Conservation (phyloP, 805 yeast species). For the Saturnispora silvae region DNA sequence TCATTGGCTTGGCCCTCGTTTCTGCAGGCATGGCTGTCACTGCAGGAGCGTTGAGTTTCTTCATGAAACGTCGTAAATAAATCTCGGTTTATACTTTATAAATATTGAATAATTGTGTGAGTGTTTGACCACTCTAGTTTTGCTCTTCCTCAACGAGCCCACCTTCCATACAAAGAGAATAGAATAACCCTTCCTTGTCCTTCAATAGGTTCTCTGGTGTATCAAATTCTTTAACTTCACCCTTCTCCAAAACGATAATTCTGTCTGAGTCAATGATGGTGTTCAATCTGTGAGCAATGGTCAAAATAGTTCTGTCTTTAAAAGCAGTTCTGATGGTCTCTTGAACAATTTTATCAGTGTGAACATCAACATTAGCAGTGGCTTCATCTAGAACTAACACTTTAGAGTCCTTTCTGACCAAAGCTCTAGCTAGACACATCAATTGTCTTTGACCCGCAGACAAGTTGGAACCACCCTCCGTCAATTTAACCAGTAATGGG, state of each 20-base stretch:
- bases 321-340: slow-evolving; percentile 69
- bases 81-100: background rate
- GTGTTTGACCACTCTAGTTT: background rate
- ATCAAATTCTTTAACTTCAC: slow-evolving; percentile 68
- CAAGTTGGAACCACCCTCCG: slow-evolving; percentile 46
- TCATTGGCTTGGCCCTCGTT: slow-evolving; percentile 78
- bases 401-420: slow-evolving; percentile 46
- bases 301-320: slow-evolving; percentile 65
- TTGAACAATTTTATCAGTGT: slow-evolving; percentile 69
- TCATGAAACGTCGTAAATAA: slow-evolving; percentile 4
- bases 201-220: slow-evolving; percentile 57
- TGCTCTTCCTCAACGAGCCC: slow-evolving; percentile 32
- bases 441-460: slow-evolving; percentile 86
- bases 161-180: slow-evolving; percentile 72
- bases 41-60: slow-evolving; percentile 33
- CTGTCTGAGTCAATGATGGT: slow-evolving; percentile 75
- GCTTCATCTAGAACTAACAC: slow-evolving; percentile 75
- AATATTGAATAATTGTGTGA: background rate
- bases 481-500: slow-evolving; percentile 20
- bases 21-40: slow-evolving; percentile 83
- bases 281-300: slow-evolving; percentile 78
- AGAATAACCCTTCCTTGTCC: slow-evolving; percentile 60
- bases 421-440: slow-evolving; percentile 72
- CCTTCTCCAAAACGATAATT: slow-evolving; percentile 66
- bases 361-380: slow-evolving; percentile 83